These are phyloP conservation scores for Fraxinus angustifolia DNA, from an alignment of 305 asterid species.

Conservation along the genomic window DNA sequence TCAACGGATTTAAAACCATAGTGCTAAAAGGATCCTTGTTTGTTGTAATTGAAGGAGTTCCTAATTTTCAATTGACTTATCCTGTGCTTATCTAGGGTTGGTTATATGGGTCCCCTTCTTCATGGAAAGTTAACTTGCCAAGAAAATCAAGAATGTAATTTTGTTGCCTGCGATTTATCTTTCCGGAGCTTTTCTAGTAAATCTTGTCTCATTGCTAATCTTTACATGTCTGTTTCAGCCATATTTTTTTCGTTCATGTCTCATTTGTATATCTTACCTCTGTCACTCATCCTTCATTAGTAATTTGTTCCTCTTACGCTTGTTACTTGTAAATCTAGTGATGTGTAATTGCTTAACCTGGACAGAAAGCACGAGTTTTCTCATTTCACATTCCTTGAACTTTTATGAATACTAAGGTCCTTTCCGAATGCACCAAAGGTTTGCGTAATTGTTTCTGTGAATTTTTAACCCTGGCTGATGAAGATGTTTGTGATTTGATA, in stretches of 20 bases:
- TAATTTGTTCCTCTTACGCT: not conserved
- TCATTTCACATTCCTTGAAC: not conserved
- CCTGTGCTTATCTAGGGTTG: not conserved
- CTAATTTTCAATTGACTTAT: not conserved
- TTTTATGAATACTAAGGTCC: not conserved
- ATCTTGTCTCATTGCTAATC: not conserved
- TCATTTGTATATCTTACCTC: not conserved
- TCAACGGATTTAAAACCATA: not conserved
- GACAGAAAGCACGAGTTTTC: not conserved
- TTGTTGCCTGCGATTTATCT: not conserved
- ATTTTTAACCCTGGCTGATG: not conserved
- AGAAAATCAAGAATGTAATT: not conserved
- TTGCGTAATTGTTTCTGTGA: not conserved
- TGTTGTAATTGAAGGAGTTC: not conserved
- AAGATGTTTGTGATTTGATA: not conserved
- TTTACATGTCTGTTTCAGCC: not conserved
- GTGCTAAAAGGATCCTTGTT: not conserved
- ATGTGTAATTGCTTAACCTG: not conserved
- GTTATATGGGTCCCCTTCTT: not conserved
- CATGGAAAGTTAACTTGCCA: not conserved
- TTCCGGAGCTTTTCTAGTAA: not conserved
- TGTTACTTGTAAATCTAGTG: not conserved
- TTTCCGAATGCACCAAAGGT: not conserved
- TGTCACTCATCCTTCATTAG: not conserved
- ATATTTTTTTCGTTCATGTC: not conserved